These are phyloP conservation scores for Catharanthus roseus DNA, from an alignment of 257 asterid species.

Conservation along the genomic window DNA sequence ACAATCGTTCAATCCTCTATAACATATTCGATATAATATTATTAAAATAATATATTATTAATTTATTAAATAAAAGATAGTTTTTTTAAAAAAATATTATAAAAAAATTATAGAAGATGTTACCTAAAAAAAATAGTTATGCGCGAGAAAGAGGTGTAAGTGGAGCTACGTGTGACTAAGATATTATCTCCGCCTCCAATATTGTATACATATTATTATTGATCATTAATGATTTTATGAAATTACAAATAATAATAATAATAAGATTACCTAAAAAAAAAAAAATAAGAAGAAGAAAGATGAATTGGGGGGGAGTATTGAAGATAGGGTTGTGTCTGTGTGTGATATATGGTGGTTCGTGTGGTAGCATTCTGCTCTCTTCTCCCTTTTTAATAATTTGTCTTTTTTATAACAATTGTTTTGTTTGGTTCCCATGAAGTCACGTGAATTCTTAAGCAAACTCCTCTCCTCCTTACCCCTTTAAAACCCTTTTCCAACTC, in stretches of 20 bases:
- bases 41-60: no score
- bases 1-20: no score
- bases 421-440: conserved; percentile 44
- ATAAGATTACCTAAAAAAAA: no score
- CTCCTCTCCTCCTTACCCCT: conserved; percentile 13
- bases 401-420: conserved; percentile 33
- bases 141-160: no score
- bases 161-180: conserved; percentile 25
- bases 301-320: conserved; percentile 13
- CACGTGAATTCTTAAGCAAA: conserved; percentile 54
- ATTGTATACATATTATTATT: neutral
- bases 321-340: conserved; percentile 80
- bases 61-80: no score
- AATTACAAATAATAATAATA: no score
- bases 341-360: conserved; percentile 78
- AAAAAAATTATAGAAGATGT: no score
- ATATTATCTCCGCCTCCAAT: no score
- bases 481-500: conserved; percentile 25
- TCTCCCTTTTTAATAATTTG: conserved; percentile 37
- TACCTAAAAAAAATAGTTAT: no score
- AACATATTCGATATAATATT: no score
- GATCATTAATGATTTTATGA: neutral
- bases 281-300: no score
- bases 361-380: conserved; percentile 78
- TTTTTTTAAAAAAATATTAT: no score